phyloP scores from a whole-genome alignment of 2,329 filamentous ascomycete genomes.

The Hypoxylon sp. region DNA sequence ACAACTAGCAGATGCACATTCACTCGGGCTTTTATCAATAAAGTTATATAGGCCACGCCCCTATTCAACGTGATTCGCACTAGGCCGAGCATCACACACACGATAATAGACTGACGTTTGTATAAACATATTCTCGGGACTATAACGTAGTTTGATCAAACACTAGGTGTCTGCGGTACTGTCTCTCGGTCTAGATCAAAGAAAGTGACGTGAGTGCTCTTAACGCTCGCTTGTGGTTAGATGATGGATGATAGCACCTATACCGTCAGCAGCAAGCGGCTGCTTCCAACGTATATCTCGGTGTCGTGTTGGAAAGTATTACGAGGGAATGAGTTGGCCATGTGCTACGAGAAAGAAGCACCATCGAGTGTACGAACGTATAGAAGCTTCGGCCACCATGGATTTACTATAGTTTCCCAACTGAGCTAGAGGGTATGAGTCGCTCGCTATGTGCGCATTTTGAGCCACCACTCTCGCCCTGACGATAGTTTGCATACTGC shows the following conservation, averaged over 20 bases:
- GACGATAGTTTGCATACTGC: not conserved
- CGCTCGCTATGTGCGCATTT: not conserved
- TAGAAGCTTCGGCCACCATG: conserved; percentile 7
- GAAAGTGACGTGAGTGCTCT: not conserved
- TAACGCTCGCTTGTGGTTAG: not conserved
- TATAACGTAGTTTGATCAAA: not conserved
- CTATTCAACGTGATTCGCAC: too few relatives aligned
- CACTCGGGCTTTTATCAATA: too few relatives aligned
- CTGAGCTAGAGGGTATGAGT: not conserved
- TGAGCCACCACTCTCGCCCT: not conserved
- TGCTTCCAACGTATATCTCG: not conserved
- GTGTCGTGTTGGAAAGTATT: not conserved
- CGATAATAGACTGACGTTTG: not conserved
- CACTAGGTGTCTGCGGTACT: not conserved
- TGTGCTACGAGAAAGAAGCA: conserved; percentile 11
- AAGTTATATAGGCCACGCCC: too few relatives aligned
- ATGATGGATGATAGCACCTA: not conserved
- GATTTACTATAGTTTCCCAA: not conserved
- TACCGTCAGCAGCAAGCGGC: not conserved
- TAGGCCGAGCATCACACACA: too few relatives aligned
- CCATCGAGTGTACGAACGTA: not conserved
- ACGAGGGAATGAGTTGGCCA: not conserved
- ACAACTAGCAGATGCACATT: too few relatives aligned
- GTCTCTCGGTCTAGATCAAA: not conserved
- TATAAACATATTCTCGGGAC: not conserved